These are phyloP conservation scores for Sporothrix schenckii DNA, from an alignment of 2,329 filamentous ascomycete species.

Conservation along the genomic window DNA sequence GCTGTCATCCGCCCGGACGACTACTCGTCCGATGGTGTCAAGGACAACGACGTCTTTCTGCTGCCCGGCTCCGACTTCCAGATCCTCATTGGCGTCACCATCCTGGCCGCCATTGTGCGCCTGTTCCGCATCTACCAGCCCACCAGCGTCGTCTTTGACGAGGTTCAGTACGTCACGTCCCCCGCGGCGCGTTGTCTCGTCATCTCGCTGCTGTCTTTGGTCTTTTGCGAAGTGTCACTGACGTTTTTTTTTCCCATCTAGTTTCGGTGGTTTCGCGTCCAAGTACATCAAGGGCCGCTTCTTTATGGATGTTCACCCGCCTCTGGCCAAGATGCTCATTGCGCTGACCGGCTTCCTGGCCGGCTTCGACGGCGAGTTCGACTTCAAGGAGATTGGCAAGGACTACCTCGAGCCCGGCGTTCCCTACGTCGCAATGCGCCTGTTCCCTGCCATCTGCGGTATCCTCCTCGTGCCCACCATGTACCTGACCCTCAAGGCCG, in stretches of 20 bases:
- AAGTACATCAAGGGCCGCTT: slow-evolving; percentile 99
- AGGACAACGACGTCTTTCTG: slow-evolving; percentile 88
- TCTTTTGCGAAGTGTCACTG: background rate
- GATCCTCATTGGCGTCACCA: slow-evolving; percentile 70
- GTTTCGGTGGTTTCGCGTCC: slow-evolving; percentile 95
- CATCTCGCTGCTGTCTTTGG: background rate
- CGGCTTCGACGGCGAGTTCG: slow-evolving; percentile 92
- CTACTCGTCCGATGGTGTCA: slow-evolving; percentile 77
- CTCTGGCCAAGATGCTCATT: slow-evolving; percentile 93
- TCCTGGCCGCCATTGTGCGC: slow-evolving; percentile 77
- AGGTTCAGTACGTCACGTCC: slow-evolving; percentile 80
- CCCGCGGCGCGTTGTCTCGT: background rate
- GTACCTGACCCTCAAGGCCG: slow-evolving; percentile 90
- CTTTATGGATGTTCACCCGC: slow-evolving; percentile 99
- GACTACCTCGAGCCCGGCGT: slow-evolving; percentile 94
- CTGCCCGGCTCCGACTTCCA: slow-evolving; percentile 84
- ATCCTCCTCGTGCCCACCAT: slow-evolving; percentile 87
- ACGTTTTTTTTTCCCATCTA: slow-evolving; percentile 44
- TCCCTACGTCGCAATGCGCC: slow-evolving; percentile 95
- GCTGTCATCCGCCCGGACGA: slow-evolving; percentile 47
- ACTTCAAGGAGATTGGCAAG: slow-evolving; percentile 99
- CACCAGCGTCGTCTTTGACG: slow-evolving; percentile 95
- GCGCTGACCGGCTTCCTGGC: slow-evolving; percentile 93
- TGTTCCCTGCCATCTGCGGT: slow-evolving; percentile 88
- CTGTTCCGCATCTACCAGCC: slow-evolving; percentile 96